phyloP scores from a whole-genome alignment of 1,284 basidiomycete species.

The Apiotrichum mycotoxinovorans region DNA sequence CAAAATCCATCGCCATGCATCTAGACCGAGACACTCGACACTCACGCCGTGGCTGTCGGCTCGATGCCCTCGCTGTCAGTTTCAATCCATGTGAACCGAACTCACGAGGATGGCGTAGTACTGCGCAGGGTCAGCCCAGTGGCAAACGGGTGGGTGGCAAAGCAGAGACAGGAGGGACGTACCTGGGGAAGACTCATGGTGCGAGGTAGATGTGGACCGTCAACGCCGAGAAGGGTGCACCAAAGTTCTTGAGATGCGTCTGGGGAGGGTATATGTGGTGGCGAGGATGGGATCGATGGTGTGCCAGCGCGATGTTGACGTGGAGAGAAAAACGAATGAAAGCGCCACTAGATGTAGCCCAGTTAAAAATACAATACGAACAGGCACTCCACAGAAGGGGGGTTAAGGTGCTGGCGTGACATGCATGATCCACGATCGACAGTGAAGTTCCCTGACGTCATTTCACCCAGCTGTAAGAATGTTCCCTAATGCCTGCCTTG shows the following conservation, averaged over 20 bases:
- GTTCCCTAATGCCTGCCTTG: no score
- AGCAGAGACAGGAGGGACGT: neutral
- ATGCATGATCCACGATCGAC: no score
- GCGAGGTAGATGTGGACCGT: neutral
- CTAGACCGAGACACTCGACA: neutral
- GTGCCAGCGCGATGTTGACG: neutral
- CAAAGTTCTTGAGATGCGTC: neutral
- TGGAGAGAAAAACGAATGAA: neutral
- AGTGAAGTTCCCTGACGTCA: no score
- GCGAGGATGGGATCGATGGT: neutral
- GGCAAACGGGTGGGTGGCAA: neutral
- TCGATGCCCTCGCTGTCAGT: conserved; percentile 32
- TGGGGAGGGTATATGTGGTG: neutral
- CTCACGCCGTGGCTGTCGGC: conserved; percentile 40
- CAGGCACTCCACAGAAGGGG: no score
- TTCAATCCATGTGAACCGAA: neutral
- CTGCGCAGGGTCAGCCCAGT: conserved; percentile 20
- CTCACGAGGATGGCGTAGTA: conserved; percentile 46
- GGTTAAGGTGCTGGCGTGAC: no score
- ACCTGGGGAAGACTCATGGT: conserved; percentile 22
- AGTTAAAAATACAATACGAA: no score
- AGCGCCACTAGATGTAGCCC: no score
- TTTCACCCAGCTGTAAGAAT: no score
- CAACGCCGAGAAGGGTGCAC: no score
- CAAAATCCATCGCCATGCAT: no score